These are phyloP conservation scores for Solanum habrochaites DNA, from an alignment of 257 asterid genomes.

Conservation along the genomic window DNA sequence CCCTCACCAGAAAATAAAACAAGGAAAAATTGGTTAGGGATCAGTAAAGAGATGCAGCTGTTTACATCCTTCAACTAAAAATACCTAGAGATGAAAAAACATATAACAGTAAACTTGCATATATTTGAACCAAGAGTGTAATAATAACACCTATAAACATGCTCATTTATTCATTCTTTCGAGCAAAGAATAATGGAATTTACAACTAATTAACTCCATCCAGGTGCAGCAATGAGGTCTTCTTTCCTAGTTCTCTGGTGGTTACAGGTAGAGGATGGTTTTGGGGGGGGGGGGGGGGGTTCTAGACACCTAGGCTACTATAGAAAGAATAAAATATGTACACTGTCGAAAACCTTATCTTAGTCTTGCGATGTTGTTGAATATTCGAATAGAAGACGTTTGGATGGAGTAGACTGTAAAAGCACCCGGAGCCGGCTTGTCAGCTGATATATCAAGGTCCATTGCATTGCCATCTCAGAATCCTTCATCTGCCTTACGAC, in stretches of 20 bases:
- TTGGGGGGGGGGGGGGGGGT: neutral
- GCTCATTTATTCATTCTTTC: constrained; percentile 4
- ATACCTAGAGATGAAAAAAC: neutral
- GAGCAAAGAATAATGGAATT: constrained; percentile 15
- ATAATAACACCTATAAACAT: neutral
- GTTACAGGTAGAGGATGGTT: neutral
- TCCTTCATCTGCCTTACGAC: constrained; percentile 99
- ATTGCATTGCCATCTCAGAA: constrained; percentile 99
- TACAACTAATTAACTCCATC: constrained; percentile 13
- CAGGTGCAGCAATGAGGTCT: neutral
- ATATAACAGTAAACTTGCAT: neutral
- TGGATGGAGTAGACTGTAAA: constrained; percentile 87
- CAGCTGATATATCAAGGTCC: constrained; percentile 95
- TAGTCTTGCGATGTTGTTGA: constrained; percentile 91
- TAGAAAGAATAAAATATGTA: neutral
- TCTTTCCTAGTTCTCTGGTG: neutral
- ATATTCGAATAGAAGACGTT: constrained; percentile 85
- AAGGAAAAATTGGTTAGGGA: neutral
- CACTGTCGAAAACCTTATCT: neutral
- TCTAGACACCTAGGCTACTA: neutral
- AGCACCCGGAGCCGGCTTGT: constrained; percentile 91
- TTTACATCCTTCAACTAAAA: neutral
- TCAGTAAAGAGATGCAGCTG: neutral
- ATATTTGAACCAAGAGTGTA: neutral
- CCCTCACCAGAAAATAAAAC: neutral